Conservation (phyloP, 805 yeast species). For the Myxozyma nipponensis region DNA sequence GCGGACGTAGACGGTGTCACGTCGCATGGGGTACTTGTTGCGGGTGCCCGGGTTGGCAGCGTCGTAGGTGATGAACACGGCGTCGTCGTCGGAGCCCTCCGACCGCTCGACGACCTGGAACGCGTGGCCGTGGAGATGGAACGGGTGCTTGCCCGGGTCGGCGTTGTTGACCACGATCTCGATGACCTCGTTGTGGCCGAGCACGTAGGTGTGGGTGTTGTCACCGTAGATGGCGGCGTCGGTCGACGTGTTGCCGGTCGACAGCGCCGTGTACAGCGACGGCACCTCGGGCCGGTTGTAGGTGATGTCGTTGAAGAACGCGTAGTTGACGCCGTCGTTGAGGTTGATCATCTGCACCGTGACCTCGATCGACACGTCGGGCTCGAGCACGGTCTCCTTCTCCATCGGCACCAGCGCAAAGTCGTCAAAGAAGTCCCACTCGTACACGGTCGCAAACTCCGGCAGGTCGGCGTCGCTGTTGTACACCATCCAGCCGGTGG, state of each 20-base stretch:
- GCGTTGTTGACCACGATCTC: constrained; percentile 80
- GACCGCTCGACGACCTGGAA: constrained; percentile 83
- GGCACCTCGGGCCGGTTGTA: constrained; percentile 83
- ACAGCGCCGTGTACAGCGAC: constrained; percentile 70
- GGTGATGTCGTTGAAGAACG: constrained; percentile 89
- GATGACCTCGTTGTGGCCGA: constrained; percentile 62
- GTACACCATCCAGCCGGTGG: constrained; percentile 71
- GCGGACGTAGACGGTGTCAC: constrained; percentile 77
- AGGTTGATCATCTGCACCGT: constrained; percentile 81
- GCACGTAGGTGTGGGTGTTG: constrained; percentile 70
- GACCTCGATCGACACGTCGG: constrained; percentile 68
- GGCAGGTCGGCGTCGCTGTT: constrained; percentile 46
- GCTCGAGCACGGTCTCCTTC: constrained; percentile 53
- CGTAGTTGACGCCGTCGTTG: constrained; percentile 84
- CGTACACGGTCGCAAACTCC: constrained; percentile 36
- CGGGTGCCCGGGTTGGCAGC: constrained; percentile 46
- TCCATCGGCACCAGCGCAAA: constrained; percentile 64
- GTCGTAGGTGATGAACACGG: constrained; percentile 55
- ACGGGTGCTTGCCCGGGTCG: constrained; percentile 94
- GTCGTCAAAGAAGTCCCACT: constrained; percentile 66
- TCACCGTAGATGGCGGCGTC: constrained; percentile 71
- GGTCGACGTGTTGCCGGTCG: constrained; percentile 43
- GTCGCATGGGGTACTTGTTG: constrained; percentile 73
- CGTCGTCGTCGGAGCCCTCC: constrained; percentile 50
- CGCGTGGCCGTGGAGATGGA: constrained; percentile 92